Evolutionary conservation across 176 grass and related monocot genomes (phyloP), one percentile per base, ranked within the genome.

Genomic region (Areca catechu): DNA sequence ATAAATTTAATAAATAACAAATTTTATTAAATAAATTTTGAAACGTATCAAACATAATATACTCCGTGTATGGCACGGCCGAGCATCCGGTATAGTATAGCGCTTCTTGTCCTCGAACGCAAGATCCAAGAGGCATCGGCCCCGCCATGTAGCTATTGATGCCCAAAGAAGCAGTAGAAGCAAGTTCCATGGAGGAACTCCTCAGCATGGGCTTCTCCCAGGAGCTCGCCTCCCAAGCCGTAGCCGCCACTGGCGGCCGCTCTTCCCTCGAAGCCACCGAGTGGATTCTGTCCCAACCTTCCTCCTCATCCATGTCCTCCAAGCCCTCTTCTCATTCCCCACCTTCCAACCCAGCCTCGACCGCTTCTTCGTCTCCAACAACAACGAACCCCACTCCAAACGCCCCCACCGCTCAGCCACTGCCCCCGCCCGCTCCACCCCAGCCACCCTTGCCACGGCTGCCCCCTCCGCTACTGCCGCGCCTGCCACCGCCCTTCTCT

Each of bases 121-220:
- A n/a, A n/a, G n/a, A n/a, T n/a, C n/a, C n/a, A n/a, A n/a, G n/a
- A n/a, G n/a, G n/a, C n/a, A n/a, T n/a, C n/a, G n/a, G n/a, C n/a
- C n/a, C n/a, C n/a, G n/a, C n/a, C n/a, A n/a, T n/a, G n/a, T n/a
- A n/a, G n/a, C n/a, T n/a, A n/a, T n/a, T n/a, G n/a, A n/a, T n/a
- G n/a, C 27, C 0, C 5, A 43, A 43, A 2, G 34, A 12, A 43
- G 34, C 34, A 3, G 34, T 12, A 14, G 10, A 12, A 43, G n/a
- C n/a, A n/a, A n/a, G n/a, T n/a, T n/a, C 34, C 16, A 76, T 82
- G 79, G 79, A 82, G 21, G 21, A 82, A 58, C 72, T 76, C 28
- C 60, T 82, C 0, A 71, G 79, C 79, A 82, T 82, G 79, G 79
- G 79, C 20, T 82, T 82, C 47, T 67, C 67, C 22, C 48, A 70